A percentile compares a stretch with the other conserved stretches of the same genome.
These are phyloP conservation scores for Xylariales sp. DNA, from an alignment of 2,329 filamentous ascomycete species.

Conservation along the genomic window DNA sequence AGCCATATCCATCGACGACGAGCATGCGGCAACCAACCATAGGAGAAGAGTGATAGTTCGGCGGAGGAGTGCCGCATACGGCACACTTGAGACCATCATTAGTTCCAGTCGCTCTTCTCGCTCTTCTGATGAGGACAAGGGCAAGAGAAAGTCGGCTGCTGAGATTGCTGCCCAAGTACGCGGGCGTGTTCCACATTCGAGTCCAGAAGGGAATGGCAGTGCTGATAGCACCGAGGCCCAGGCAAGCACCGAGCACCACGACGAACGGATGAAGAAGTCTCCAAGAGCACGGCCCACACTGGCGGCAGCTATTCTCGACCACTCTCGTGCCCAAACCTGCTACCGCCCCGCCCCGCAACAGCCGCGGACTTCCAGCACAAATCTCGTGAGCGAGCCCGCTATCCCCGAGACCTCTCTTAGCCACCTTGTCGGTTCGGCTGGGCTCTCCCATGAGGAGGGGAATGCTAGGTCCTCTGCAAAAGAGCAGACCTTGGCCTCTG, in stretches of 20 bases:
- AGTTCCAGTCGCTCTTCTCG: slow-evolving; percentile 73
- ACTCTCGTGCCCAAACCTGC: slow-evolving; percentile 49
- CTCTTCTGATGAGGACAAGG: slow-evolving; percentile 71
- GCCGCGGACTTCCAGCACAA: slow-evolving; percentile 46
- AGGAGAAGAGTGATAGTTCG: slow-evolving; percentile 56
- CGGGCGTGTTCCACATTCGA: slow-evolving; percentile 56
- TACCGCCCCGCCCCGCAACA: slow-evolving; percentile 39
- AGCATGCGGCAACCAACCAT: slow-evolving; percentile 55
- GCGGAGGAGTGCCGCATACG: slow-evolving; percentile 66
- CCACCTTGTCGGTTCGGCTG: slow-evolving; percentile 34
- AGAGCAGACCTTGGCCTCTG: slow-evolving; percentile 25
- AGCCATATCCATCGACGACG: slow-evolving; percentile 67
- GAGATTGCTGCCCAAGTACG: slow-evolving; percentile 67
- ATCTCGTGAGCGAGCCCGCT: slow-evolving; percentile 67
- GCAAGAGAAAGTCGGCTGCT: slow-evolving; percentile 69
- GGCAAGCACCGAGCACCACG: slow-evolving; percentile 42
- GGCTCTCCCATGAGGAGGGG: neutral
- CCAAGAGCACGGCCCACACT: slow-evolving; percentile 46
- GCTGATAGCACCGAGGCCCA: slow-evolving; percentile 47
- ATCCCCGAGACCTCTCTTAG: slow-evolving; percentile 66
- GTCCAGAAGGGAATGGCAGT: slow-evolving; percentile 45
- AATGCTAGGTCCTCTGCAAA: slow-evolving; percentile 10
- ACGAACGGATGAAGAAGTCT: slow-evolving; percentile 38
- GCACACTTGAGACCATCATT: slow-evolving; percentile 74
- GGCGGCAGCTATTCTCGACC: slow-evolving; percentile 60